Evolutionary conservation across 83 land plant species (phyloP), one percentile per base, ranked within the genome.

Genomic region (Larix sibirica): DNA sequence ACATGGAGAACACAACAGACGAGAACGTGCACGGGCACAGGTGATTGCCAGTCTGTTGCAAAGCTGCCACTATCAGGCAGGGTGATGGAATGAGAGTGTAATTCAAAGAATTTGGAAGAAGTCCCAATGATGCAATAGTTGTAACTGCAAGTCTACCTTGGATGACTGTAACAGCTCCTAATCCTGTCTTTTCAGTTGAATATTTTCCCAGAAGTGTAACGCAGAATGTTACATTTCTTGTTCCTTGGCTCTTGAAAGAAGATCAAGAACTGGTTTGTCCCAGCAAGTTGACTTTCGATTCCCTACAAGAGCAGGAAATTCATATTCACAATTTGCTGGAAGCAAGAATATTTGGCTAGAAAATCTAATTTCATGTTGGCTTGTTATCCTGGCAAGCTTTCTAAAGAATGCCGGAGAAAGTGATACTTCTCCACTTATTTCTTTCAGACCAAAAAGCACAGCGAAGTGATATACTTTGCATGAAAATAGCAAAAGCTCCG

Each of bases 321-420:
- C 95, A 95, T 83, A 95, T 97, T 62, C 90, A 98, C 10, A 88
- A 88, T 70, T 97, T 98, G 99, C 85, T 97, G 61, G 99, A 97
- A 85, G 93, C 91, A 81, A 86, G 98, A 79, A 83, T 91, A 28
- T 28, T 28, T 80, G 99, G 98, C 20, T 97, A 95, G n/a, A 75
- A 95, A 90, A 82, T 84, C 98, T 21, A 89, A 97, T 97, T 97
- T 28, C 79, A 95, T 91, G 79, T 90, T 97, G 31, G 89, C 98
- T 10, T 97, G 95, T 80, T 97, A 97, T 83, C 99, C 99, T 23
- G 99, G 98, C 84, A 97, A 97, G 98, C 95, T 97, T 78, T 92
- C 95, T 0, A 90, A 90, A 66, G 91, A 86, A 77, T 92, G 28
- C 28, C 28, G 28, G 28, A 28, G 28, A 0, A 28, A 28, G 28